Base-by-base conservation (phyloP, 257 asterid species). In the Galeopsis tetrahit region DNA sequence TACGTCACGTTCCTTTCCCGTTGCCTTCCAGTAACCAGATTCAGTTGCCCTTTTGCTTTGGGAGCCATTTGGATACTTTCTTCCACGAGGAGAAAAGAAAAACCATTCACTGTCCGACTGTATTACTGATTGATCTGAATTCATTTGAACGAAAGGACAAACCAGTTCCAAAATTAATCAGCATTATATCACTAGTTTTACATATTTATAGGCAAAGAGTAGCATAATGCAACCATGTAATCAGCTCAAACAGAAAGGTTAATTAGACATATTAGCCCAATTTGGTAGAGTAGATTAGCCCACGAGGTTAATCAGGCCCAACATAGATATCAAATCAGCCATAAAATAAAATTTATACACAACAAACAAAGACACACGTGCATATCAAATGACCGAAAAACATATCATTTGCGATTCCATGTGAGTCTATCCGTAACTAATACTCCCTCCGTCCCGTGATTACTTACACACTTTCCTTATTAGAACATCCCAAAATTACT, bases 21-120 rank as follows among this genome's bases (percentile, higher is more conserved):
- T 94, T 59, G 97, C 97, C 83, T 94, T 94, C 97, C 97, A 91
- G 79, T 89, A 88, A 68, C 97, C 99, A 64, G 58, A 75, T 11
- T 70, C 82, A 0, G 99, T 94, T 7, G 97, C 97, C 81, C 97
- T 77, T 72, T 83, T 89, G 71, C 96, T 91, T 34, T 91, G 97
- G 10, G 97, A 83, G 36, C 97, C 99, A 55, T 87, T 91, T 3
- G 93, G 97, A 40, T 89, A 94, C 86, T 94, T 94, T 75, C 85
- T 87, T 61, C 97, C 97, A 0, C 95, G 97, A 53, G 92, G 86
- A 10, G 95, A 79, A 53, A 91, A 91, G 86, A 91, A 94, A 70
- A 91, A 94, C 99, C 99, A 94, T 60, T 94, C 99, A 11, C 76
- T 85, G 32, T 89, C 96, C 1, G 99, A 94, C 52, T 71, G 84